phyloP scores from a whole-genome alignment of 768 basidiomycete species.

The Rhizopogon rudus region DNA sequence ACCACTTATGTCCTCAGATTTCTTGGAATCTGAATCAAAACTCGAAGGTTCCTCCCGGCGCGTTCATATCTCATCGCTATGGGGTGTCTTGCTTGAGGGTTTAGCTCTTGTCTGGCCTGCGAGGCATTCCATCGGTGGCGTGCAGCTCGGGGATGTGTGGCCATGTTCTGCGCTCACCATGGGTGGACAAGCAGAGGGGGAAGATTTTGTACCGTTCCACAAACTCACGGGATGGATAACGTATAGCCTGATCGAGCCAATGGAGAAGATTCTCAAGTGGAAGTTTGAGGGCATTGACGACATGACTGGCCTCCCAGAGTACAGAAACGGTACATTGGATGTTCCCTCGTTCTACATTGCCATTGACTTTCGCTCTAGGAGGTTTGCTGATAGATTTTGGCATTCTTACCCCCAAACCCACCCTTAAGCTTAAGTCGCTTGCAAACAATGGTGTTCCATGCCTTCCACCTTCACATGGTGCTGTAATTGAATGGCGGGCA shows the following conservation, averaged over 20 bases:
- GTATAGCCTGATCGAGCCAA: conserved; percentile 81
- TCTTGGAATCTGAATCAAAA: conserved; percentile 54
- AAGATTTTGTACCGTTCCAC: conserved; percentile 88
- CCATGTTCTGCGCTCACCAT: conserved; percentile 56
- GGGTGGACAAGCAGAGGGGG: conserved; percentile 39
- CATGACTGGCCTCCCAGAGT: conserved; percentile 93
- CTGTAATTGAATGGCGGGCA: conserved; percentile 94
- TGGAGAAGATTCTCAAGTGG: conserved; percentile 78
- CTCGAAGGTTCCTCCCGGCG: conserved; percentile 33
- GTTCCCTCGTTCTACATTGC: background rate
- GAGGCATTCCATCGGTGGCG: conserved; percentile 58
- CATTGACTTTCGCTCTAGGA: conserved; percentile 37
- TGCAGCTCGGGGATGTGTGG: conserved; percentile 92
- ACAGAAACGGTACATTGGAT: conserved; percentile 72
- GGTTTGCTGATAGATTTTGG: conserved; percentile 85
- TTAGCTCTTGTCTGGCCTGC: conserved; percentile 88
- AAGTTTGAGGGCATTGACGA: conserved; percentile 74
- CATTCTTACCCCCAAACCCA: conserved; percentile 64
- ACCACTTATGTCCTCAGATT: conserved; percentile 41
- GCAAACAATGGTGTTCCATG: conserved; percentile 45
- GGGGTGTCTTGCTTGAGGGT: conserved; percentile 78
- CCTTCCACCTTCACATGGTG: conserved; percentile 74
- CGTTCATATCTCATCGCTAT: conserved; percentile 73
- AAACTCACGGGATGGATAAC: conserved; percentile 94
- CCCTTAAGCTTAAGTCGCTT: conserved; percentile 46